Evolutionary conservation across 257 asterid species (phyloP).

Genomic region (Solanum neorickii): DNA sequence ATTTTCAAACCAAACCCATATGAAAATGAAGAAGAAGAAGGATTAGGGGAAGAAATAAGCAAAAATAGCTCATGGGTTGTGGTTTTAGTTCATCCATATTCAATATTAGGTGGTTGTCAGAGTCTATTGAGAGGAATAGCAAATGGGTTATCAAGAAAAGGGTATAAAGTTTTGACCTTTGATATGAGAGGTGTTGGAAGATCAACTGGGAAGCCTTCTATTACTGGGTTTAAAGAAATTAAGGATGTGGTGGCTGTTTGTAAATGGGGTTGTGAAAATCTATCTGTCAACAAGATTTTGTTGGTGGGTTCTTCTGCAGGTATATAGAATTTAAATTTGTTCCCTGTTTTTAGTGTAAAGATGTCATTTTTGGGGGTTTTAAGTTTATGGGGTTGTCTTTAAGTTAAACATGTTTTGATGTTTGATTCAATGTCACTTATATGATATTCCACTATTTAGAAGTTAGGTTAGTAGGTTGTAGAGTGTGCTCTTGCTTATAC

Average conservation of each 20-base stretch:
- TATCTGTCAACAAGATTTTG: constrained; percentile 12
- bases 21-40: not conserved
- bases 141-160: constrained; percentile 28
- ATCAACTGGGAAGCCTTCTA: constrained; percentile 33
- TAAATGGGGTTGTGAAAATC: constrained; percentile 27
- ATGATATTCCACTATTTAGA: not conserved
- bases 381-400: not conserved
- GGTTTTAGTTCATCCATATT: constrained; percentile 50
- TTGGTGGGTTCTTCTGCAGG: constrained; percentile 58
- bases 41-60: not conserved
- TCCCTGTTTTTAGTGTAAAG: not conserved
- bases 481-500: not conserved
- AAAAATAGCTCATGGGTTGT: constrained; percentile 5
- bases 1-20: constrained; percentile 20
- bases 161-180: constrained; percentile 40
- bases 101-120: constrained; percentile 37
- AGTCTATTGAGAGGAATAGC: constrained; percentile 36
- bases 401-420: not conserved
- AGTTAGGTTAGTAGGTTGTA: not conserved
- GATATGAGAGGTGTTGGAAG: constrained; percentile 51
- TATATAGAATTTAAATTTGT: not conserved
- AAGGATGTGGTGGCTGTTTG: constrained; percentile 41
- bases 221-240: constrained; percentile 34
- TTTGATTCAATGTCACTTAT: not conserved
- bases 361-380: not conserved